A percentile compares a stretch with the other conserved stretches of the same genome.
phyloP scores from a whole-genome alignment of 495 filamentous ascomycete species.

The Annulohypoxylon nitens region DNA sequence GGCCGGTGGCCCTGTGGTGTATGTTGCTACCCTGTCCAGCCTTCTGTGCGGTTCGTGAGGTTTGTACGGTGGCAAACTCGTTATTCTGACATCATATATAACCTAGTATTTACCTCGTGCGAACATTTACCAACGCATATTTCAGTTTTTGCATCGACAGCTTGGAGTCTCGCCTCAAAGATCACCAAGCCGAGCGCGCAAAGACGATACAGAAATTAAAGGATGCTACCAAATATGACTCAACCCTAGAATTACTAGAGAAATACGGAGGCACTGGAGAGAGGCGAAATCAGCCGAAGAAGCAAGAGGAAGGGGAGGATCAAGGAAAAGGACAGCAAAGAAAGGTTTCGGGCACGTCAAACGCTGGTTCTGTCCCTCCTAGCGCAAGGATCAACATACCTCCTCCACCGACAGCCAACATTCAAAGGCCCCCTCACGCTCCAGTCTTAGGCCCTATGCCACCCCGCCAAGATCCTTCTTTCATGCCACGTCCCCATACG shows the following conservation, averaged over 20 bases:
- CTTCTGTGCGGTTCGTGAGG: not conserved
- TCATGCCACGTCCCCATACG: slow-evolving; percentile 29
- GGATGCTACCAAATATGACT: slow-evolving; percentile 92
- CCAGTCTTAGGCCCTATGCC: slow-evolving; percentile 45
- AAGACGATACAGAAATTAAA: slow-evolving; percentile 95
- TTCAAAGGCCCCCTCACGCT: slow-evolving; percentile 58
- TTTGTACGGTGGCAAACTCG: slow-evolving; percentile 1
- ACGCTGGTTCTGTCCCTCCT: slow-evolving; percentile 42
- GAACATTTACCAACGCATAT: slow-evolving; percentile 70
- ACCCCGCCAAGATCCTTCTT: slow-evolving; percentile 34
- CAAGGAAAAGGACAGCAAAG: slow-evolving; percentile 22
- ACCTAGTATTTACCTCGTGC: slow-evolving; percentile 75
- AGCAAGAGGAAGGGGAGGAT: slow-evolving; percentile 47
- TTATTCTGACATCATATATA: slow-evolving; percentile 40
- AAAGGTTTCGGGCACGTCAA: slow-evolving; percentile 31
- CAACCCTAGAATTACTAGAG: slow-evolving; percentile 90
- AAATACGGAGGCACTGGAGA: slow-evolving; percentile 84
- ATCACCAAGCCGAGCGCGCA: slow-evolving; percentile 79
- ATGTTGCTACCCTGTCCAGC: slow-evolving; percentile 47
- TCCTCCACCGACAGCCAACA: slow-evolving; percentile 91
- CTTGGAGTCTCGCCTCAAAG: slow-evolving; percentile 75
- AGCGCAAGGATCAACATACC: slow-evolving; percentile 69
- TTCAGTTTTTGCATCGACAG: slow-evolving; percentile 84
- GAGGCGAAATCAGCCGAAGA: slow-evolving; percentile 59
- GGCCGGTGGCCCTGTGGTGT: slow-evolving; percentile 83